These are phyloP conservation scores for Fusarium luffae DNA, from an alignment of 2,329 filamentous ascomycete species.

Conservation along the genomic window DNA sequence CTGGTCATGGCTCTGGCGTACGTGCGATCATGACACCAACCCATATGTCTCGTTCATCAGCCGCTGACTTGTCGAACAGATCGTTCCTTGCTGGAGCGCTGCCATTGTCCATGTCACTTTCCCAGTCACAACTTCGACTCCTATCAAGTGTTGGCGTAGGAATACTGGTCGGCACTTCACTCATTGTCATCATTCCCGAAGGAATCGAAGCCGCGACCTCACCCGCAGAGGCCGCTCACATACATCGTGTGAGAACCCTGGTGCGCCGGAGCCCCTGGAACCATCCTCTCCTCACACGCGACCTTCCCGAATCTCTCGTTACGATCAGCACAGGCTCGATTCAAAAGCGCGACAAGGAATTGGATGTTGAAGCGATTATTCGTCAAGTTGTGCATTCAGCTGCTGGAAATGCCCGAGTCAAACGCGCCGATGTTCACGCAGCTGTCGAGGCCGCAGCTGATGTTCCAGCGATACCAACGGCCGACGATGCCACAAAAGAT, in stretches of 20 bases:
- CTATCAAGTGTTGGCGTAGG: conserved; percentile 95
- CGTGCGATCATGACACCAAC: conserved; percentile 44
- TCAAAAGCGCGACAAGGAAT: conserved; percentile 5
- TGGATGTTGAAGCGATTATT: conserved; percentile 29
- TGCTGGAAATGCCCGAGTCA: conserved; percentile 9
- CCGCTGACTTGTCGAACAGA: conserved; percentile 59
- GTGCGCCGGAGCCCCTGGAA: conserved; percentile 49
- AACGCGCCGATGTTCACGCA: conserved; percentile 27
- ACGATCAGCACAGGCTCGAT: conserved; percentile 27
- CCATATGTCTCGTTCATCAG: conserved; percentile 29
- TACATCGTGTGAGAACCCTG: conserved; percentile 51
- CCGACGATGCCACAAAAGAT: conserved; percentile 18
- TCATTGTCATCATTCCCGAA: conserved; percentile 98
- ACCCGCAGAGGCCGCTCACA: conserved; percentile 55
- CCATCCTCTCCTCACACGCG: conserved; percentile 41
- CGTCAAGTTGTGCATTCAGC: conserved; percentile 27
- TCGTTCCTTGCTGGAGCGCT: conserved; percentile 94
- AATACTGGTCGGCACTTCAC: conserved; percentile 90
- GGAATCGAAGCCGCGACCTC: conserved; percentile 90
- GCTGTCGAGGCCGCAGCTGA: conserved; percentile 29
- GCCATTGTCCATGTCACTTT: conserved; percentile 88
- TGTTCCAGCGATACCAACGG: conserved; percentile 27
- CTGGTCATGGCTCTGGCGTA: conserved; percentile 70
- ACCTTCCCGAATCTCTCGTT: conserved; percentile 41
- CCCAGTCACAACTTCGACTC: conserved; percentile 85